Conservation (phyloP, 1,139 yeast genomes). For the Blastobotrys serpentis region DNA sequence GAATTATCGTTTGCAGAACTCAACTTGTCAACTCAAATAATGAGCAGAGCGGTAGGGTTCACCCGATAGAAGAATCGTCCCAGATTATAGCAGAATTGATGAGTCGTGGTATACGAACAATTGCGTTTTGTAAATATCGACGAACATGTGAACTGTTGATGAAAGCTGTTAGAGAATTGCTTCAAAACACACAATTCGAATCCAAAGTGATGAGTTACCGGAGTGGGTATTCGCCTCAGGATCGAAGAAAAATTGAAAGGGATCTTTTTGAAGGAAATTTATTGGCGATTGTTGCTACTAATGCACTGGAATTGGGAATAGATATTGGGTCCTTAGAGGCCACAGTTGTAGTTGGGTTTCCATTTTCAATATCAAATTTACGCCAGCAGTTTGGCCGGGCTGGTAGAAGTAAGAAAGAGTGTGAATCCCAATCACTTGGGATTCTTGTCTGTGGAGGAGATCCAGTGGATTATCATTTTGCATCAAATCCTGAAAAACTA, state of each 20-base stretch:
- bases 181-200: conserved; percentile 40
- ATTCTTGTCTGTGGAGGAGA: conserved; percentile 79
- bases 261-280: conserved; percentile 87
- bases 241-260: conserved; percentile 80
- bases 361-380: conserved; percentile 77
- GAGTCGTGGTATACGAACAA: conserved; percentile 67
- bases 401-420: conserved; percentile 31
- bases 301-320: conserved; percentile 91
- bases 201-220: conserved; percentile 85
- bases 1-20: conserved; percentile 80
- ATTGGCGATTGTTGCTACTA: conserved; percentile 87
- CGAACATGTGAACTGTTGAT: conserved; percentile 81
- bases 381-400: conserved; percentile 87
- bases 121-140: conserved; percentile 87
- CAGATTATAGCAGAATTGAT: conserved; percentile 63
- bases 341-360: conserved; percentile 89
- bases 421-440: conserved; percentile 65
- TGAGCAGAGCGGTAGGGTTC: conserved; percentile 59
- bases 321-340: conserved; percentile 92
- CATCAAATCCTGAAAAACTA: conserved; percentile 67
- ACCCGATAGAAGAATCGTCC: conserved; percentile 74
- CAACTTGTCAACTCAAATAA: conserved; percentile 63
- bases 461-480: conserved; percentile 84
- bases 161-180: conserved; percentile 67
- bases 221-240: conserved; percentile 88